A percentile compares a stretch with the other conserved stretches of the same genome.
These are phyloP conservation scores for Micractinium conductrix DNA, from an alignment of 139 green algal genomes.

Conservation along the genomic window DNA sequence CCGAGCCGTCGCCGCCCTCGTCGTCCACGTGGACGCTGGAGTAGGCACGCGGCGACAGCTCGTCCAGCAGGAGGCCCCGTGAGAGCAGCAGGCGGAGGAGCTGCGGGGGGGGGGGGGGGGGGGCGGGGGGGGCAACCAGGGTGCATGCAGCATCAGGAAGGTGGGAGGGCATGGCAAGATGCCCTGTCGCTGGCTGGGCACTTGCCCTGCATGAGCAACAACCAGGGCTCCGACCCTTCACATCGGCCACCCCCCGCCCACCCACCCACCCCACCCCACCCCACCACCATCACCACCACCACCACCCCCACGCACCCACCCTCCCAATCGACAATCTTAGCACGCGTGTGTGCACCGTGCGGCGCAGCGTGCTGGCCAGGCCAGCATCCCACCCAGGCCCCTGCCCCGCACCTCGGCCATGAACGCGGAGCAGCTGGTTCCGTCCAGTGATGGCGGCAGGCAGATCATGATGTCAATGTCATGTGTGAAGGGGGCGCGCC, in stretches of 20 bases:
- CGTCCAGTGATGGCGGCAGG: conserved; percentile 24
- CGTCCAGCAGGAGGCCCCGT: conserved; percentile 41
- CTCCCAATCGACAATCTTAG: too few relatives aligned
- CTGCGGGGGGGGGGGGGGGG: neutral
- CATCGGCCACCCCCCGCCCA: too few relatives aligned
- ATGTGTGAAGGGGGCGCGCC: conserved; percentile 52
- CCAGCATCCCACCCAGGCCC: neutral
- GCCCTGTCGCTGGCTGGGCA: too few relatives aligned
- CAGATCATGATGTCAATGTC: conserved; percentile 66
- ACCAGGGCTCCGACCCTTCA: too few relatives aligned
- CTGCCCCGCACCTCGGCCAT: conserved; percentile 6
- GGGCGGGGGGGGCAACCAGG: neutral
- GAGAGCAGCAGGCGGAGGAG: conserved; percentile 41
- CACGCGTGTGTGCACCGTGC: neutral
- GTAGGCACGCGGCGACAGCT: conserved; percentile 30
- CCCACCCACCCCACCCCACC: too few relatives aligned
- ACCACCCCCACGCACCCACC: too few relatives aligned
- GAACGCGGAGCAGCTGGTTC: neutral
- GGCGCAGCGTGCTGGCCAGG: neutral
- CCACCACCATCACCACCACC: too few relatives aligned
- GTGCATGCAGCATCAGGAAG: neutral
- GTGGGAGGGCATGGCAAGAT: neutral
- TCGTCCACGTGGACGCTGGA: neutral
- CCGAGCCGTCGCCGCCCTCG: neutral
- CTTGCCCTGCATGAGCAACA: too few relatives aligned